Conservation (phyloP, 2,329 filamentous ascomycete genomes). For the Hymenoscyphus albidus region DNA sequence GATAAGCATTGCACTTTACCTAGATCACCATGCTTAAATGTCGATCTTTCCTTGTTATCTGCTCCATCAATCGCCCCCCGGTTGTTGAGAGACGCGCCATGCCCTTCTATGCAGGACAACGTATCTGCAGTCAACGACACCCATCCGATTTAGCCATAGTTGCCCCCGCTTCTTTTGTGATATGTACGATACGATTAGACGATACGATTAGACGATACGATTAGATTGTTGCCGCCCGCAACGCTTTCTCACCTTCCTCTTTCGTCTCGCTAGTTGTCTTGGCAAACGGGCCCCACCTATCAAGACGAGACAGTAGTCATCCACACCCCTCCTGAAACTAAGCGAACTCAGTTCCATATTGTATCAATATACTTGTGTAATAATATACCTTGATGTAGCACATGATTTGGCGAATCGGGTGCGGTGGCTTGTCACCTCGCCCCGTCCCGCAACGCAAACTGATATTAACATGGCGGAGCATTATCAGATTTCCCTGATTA, state of each 20-base stretch:
- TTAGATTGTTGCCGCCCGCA: neutral
- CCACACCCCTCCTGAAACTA: neutral
- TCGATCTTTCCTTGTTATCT: constrained; percentile 1
- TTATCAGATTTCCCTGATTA: neutral
- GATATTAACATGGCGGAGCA: neutral
- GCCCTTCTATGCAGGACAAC: neutral
- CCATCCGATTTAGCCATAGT: neutral
- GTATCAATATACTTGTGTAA: neutral
- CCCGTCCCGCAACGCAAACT: neutral
- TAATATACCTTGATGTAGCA: neutral
- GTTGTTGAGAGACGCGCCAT: constrained; percentile 1
- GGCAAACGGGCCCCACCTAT: neutral
- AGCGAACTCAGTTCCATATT: neutral
- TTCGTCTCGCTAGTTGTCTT: neutral
- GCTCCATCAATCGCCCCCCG: neutral
- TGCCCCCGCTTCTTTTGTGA: neutral
- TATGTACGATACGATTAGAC: neutral
- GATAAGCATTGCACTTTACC: constrained; percentile 4
- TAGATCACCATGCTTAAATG: neutral
- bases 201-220: no score
- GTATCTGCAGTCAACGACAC: neutral
- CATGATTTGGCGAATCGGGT: neutral
- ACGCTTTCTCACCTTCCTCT: neutral
- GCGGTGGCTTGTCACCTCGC: neutral
- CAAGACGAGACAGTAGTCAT: neutral